These are phyloP conservation scores for Malassezia japonica DNA, from an alignment of 1,284 basidiomycete genomes.

Conservation along the genomic window DNA sequence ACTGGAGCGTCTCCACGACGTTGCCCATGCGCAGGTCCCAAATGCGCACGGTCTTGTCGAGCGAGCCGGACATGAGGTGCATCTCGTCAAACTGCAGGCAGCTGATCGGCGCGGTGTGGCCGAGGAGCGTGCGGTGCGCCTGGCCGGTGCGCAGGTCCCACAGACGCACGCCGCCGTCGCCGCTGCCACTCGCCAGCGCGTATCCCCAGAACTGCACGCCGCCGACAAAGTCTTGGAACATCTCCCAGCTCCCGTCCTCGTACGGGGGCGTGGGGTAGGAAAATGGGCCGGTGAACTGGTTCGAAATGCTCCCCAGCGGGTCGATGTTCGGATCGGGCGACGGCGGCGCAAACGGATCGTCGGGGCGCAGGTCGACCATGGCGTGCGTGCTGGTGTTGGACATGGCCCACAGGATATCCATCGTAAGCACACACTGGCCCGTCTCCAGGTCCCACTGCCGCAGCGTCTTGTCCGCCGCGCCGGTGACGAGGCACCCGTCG, in stretches of 20 bases:
- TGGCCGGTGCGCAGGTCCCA: conserved; percentile 99
- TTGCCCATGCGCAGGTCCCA: conserved; percentile 93
- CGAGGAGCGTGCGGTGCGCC: conserved; percentile 81
- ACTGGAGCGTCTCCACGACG: conserved; percentile 77
- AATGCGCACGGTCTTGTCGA: conserved; percentile 66
- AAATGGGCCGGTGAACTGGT: conserved; percentile 53
- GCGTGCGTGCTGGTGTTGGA: conserved; percentile 60
- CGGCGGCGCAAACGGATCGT: background rate
- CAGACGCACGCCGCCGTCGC: conserved; percentile 93
- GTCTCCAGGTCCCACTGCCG: conserved; percentile 96
- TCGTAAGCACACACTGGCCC: conserved; percentile 93
- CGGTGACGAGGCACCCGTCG: conserved; percentile 84
- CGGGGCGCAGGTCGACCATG: background rate
- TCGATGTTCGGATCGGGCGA: background rate
- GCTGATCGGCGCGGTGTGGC: conserved; percentile 87
- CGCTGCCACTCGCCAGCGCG: conserved; percentile 88
- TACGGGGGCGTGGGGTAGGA: conserved; percentile 67
- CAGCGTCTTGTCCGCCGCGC: conserved; percentile 94
- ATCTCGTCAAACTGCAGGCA: conserved; percentile 94
- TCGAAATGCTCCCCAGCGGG: conserved; percentile 20
- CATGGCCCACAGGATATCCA: conserved; percentile 99
- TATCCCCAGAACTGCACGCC: conserved; percentile 98
- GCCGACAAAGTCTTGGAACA: conserved; percentile 95
- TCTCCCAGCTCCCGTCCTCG: conserved; percentile 78
- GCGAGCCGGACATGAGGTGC: conserved; percentile 78